These are phyloP conservation scores for Penicillium sp. DNA, from an alignment of 2,329 filamentous ascomycete genomes.

Conservation along the genomic window DNA sequence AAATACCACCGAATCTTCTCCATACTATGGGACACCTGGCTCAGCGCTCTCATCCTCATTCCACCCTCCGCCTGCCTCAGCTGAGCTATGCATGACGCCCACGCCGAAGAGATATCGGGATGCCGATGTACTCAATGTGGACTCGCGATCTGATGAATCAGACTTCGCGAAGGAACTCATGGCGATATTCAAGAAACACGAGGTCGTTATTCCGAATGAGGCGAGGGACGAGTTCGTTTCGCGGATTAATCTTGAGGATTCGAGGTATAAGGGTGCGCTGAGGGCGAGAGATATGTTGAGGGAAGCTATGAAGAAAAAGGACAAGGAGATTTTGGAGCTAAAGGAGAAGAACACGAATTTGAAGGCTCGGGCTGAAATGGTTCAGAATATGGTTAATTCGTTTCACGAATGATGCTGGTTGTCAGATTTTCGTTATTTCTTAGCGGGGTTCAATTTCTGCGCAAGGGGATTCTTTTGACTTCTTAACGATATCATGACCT, in stretches of 20 bases:
- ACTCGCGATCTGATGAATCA: slow-evolving; percentile 19
- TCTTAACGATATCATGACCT: background rate
- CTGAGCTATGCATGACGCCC: slow-evolving; percentile 34
- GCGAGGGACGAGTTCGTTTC: slow-evolving; percentile 38
- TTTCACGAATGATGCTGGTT: background rate
- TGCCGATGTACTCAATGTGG: slow-evolving; percentile 27
- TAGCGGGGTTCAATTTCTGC: background rate
- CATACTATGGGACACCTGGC: slow-evolving; percentile 11
- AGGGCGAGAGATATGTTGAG: slow-evolving; percentile 67
- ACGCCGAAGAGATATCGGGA: slow-evolving; percentile 32
- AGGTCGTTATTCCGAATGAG: slow-evolving; percentile 32
- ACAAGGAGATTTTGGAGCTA: slow-evolving; percentile 62
- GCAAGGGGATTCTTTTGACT: background rate
- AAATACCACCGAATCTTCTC: background rate
- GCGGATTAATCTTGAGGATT: slow-evolving; percentile 57
- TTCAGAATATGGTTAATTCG: slow-evolving; percentile 46
- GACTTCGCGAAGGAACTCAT: slow-evolving; percentile 26
- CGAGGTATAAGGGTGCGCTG: slow-evolving; percentile 61
- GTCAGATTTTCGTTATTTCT: background rate
- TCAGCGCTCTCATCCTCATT: slow-evolving; percentile 6
- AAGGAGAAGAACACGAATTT: slow-evolving; percentile 62
- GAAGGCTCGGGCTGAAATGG: slow-evolving; percentile 57
- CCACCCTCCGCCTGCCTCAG: slow-evolving; percentile 23
- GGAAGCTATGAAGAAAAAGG: slow-evolving; percentile 62
- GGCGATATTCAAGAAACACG: slow-evolving; percentile 35